Evolutionary conservation across 2,329 filamentous ascomycete genomes (phyloP).

Genomic region (Pyrenochaeta sp.): DNA sequence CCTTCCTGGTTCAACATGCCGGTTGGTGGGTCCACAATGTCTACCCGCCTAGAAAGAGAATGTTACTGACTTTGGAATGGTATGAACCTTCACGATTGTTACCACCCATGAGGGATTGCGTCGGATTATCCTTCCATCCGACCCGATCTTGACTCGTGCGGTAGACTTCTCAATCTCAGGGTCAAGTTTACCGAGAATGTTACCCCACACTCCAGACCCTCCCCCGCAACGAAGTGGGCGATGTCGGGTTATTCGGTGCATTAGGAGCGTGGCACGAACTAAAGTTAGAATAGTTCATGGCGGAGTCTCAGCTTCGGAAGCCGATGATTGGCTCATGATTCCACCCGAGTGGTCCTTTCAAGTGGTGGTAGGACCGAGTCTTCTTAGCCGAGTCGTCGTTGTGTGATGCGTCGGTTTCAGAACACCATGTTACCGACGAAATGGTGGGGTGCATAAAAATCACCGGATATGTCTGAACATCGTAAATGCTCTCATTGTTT

Average conservation of each 20-base stretch:
- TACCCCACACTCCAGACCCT: not conserved
- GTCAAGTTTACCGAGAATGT: not conserved
- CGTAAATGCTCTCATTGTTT: no score
- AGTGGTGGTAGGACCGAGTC: not conserved
- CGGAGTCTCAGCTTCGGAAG: not conserved
- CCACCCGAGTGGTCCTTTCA: not conserved
- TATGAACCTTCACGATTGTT: not conserved
- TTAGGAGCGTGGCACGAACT: not conserved
- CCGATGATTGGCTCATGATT: not conserved
- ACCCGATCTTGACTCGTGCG: not conserved
- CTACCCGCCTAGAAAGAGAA: no score
- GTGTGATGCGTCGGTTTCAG: not conserved
- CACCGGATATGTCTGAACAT: not conserved
- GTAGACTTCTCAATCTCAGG: not conserved
- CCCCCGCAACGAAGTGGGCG: not conserved
- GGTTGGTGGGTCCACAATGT: not conserved
- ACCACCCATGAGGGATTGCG: not conserved
- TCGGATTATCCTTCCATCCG: not conserved
- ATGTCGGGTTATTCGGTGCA: not conserved
- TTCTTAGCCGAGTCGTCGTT: not conserved
- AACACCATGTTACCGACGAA: not conserved
- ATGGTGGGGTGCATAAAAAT: not conserved
- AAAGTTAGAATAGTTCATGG: not conserved
- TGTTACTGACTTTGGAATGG: not conserved
- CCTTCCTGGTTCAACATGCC: not conserved